Evolutionary conservation across 2,329 filamentous ascomycete genomes (phyloP), one percentile per base, ranked within the genome.

Genomic region (Endothia cerciana): DNA sequence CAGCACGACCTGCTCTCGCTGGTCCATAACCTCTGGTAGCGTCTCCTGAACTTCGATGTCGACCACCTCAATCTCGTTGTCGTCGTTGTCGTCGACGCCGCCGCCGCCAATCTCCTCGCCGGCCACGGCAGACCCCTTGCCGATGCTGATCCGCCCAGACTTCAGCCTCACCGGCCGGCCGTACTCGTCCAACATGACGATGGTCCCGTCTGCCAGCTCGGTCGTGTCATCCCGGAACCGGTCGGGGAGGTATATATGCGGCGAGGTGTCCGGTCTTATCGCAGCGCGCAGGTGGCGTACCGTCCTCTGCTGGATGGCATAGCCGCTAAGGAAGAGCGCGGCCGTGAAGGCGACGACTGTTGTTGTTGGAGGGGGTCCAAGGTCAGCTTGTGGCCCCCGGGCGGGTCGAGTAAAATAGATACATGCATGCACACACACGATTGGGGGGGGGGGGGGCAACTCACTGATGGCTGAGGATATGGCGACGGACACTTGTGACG

Each of bases 251-350:
- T 83, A 82, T 55, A 82, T 78, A 66, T 82, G 80, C 6, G 83
- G 82, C 1, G 79, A 80, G 6, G 82, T 79, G 10, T 74, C 79
- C 73, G 81, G 76, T 70, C 84, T 85, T 72, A 97, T 89, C 22
- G 91, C 91, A 64, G 83, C 81, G 72, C 94, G 91, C 40, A 97
- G 84, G 71, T 90, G 89, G 69, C 85, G 86, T 4, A 97, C 87
- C 0, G 93, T 95, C 72, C 92, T 88, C 77, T 97, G 94, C 74
- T 97, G 94, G 62, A 97, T 85, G 3, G 89, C 86, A 76, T 96
- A 97, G 73, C 94, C 94, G 61, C 91, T 93, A 40, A 97, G 83
- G 77, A 97, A 97, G 33, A 97, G 87, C 4, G 93, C 86, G 45
- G 89, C 77, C 3, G 93, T 97, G 78, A 92, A 97, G 33, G 91